Percentiles rank a stretch among this genome's conserved stretches.
Conservation (phyloP, 495 filamentous ascomycete species). For the Xylaria castorea region DNA sequence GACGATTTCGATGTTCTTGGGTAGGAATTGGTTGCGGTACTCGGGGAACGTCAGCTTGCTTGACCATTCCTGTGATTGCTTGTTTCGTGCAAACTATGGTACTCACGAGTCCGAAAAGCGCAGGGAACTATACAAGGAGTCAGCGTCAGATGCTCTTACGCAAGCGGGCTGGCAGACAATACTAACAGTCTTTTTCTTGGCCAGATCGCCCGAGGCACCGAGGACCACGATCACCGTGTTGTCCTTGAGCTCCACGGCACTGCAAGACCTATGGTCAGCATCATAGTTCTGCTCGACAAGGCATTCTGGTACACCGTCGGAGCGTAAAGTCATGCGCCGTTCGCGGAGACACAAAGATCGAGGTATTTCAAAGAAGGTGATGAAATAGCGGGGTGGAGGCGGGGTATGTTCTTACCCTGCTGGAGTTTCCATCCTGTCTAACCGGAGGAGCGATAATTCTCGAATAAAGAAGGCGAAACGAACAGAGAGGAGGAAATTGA, state of each 20-base stretch:
- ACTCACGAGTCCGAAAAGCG: conserved; percentile 96
- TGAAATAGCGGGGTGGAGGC: conserved; percentile 47
- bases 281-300: neutral
- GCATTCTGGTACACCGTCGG: neutral
- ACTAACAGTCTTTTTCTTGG: conserved; percentile 98
- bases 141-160: conserved; percentile 37
- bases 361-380: conserved; percentile 29
- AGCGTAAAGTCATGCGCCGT: conserved; percentile 8
- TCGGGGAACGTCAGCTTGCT: conserved; percentile 51
- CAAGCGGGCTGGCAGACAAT: conserved; percentile 21
- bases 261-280: conserved; percentile 29
- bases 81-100: conserved; percentile 19
- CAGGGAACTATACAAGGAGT: conserved; percentile 77
- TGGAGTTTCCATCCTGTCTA: conserved; percentile 52
- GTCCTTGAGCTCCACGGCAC: conserved; percentile 88
- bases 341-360: conserved; percentile 23
- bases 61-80: conserved; percentile 12
- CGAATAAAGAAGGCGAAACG: conserved; percentile 19
- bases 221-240: conserved; percentile 98
- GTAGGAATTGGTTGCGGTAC: conserved; percentile 98
- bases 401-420: conserved; percentile 50
- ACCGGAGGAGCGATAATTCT: conserved; percentile 18
- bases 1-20: conserved; percentile 95
- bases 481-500: conserved; percentile 2
- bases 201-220: conserved; percentile 95